phyloP scores from a whole-genome alignment of 163 green algal genomes.

The Coccomyxa subellipsoidea region DNA sequence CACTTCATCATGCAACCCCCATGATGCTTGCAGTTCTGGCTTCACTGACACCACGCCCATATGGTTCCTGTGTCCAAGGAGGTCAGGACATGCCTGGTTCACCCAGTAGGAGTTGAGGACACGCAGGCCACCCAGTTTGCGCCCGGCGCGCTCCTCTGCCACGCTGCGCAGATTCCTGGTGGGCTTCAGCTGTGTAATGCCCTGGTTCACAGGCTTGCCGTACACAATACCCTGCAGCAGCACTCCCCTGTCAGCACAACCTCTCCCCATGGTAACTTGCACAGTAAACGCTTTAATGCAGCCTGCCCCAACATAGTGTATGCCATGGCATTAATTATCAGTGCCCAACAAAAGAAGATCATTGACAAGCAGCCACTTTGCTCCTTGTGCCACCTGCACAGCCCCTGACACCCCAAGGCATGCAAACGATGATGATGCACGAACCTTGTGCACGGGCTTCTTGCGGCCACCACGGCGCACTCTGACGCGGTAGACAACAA shows the following conservation, averaged over 20 bases:
- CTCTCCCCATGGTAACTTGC: no score
- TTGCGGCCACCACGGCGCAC: conserved; percentile 97
- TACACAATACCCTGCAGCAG: conserved; percentile 89
- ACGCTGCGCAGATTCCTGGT: conserved; percentile 88
- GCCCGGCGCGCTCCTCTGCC: conserved; percentile 95
- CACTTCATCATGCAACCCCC: neutral
- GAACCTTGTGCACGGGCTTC: conserved; percentile 90
- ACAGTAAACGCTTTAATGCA: no score
- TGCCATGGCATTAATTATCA: neutral
- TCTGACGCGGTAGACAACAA: conserved; percentile 94
- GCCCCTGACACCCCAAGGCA: neutral
- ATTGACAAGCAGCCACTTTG: neutral
- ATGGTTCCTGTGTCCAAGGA: neutral
- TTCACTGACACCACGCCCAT: neutral
- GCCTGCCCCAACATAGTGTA: neutral
- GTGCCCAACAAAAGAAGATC: neutral
- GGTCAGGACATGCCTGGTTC: conserved; percentile 75
- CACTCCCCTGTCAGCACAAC: neutral
- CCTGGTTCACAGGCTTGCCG: conserved; percentile 97
- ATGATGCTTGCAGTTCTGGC: neutral
- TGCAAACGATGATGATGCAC: neutral
- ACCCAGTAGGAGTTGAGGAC: conserved; percentile 99
- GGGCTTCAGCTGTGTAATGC: conserved; percentile 97
- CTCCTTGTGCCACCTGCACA: neutral
- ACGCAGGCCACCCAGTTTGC: conserved; percentile 89